Conservation (phyloP, 1,284 basidiomycete genomes). For the Marasmius fiardii region DNA sequence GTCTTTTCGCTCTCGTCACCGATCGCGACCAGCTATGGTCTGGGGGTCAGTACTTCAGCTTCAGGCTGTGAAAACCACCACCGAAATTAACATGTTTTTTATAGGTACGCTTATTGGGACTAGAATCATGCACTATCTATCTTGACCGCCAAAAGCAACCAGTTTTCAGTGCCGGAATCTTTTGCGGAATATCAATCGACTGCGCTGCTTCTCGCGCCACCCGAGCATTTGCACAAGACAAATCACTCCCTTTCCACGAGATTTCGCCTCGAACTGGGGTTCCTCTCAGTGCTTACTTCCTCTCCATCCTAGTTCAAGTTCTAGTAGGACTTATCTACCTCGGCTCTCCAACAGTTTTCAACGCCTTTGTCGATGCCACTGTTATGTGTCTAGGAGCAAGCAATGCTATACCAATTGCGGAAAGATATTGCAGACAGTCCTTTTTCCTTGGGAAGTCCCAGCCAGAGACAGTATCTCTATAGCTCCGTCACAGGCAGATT, state of each 20-base stretch:
- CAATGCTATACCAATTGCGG: constrained; percentile 49
- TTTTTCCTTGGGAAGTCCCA: constrained; percentile 40
- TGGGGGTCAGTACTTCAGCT: constrained; percentile 40
- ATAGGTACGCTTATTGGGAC: not conserved
- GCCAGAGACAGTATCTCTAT: no score
- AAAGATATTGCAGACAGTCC: constrained; percentile 38
- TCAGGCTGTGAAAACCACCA: not conserved
- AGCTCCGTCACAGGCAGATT: no score
- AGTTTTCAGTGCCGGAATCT: constrained; percentile 54
- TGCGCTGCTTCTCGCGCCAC: constrained; percentile 69
- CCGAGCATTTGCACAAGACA: constrained; percentile 70
- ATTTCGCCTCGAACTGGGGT: constrained; percentile 44
- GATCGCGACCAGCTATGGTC: constrained; percentile 48
- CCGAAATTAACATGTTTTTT: not conserved
- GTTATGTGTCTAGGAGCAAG: constrained; percentile 54
- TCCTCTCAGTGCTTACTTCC: constrained; percentile 54
- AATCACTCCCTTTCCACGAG: constrained; percentile 56
- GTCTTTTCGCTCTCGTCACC: constrained; percentile 51
- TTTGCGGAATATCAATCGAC: constrained; percentile 57
- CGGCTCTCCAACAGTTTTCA: constrained; percentile 54
- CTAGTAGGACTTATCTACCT: constrained; percentile 54
- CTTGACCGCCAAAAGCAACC: not conserved
- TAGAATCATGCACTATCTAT: not conserved
- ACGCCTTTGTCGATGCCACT: constrained; percentile 52
- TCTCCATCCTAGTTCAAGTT: constrained; percentile 53